Conservation (phyloP, 2,329 filamentous ascomycete genomes). For the Rutstroemia sp. region DNA sequence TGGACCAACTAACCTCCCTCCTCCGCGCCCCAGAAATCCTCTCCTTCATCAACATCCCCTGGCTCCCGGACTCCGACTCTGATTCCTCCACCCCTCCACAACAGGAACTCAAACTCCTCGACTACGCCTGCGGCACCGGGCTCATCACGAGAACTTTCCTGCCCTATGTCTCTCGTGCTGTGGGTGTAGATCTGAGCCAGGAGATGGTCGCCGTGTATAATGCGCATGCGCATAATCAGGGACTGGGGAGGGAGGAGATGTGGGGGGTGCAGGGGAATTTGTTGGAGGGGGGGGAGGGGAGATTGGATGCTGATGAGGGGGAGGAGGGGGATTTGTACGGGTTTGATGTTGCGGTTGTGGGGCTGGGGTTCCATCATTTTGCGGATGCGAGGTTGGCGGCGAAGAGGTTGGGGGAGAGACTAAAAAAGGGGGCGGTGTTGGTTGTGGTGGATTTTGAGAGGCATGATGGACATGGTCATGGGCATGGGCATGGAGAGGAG, state of each 20-base stretch:
- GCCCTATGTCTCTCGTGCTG: slow-evolving; percentile 52
- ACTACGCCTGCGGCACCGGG: slow-evolving; percentile 72
- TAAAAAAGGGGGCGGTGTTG: slow-evolving; percentile 59
- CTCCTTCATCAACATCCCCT: slow-evolving; percentile 31
- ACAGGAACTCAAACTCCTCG: slow-evolving; percentile 40
- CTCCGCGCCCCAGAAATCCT: slow-evolving; percentile 41
- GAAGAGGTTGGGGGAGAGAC: slow-evolving; percentile 48
- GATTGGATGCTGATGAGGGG: neutral
- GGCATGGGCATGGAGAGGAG: slow-evolving; percentile 3
- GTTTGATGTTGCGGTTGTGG: slow-evolving; percentile 62
- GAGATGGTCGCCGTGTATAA: slow-evolving; percentile 67
- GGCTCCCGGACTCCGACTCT: slow-evolving; percentile 18
- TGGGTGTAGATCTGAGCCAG: slow-evolving; percentile 64
- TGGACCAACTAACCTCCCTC: slow-evolving; percentile 45
- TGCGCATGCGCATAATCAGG: slow-evolving; percentile 46
- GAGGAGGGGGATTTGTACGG: slow-evolving; percentile 46
- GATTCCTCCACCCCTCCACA: neutral
- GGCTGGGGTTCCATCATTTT: slow-evolving; percentile 61
- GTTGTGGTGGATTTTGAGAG: slow-evolving; percentile 62
- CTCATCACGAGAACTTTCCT: slow-evolving; percentile 40
- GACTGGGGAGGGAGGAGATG: slow-evolving; percentile 45
- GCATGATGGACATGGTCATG: slow-evolving; percentile 31
- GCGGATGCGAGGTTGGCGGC: slow-evolving; percentile 55
- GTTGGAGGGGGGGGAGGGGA: slow-evolving; percentile 22
- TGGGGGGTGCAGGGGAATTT: slow-evolving; percentile 52